A percentile compares a stretch with the other conserved stretches of the same genome.
These are phyloP conservation scores for Thuidium tamariscinum DNA, from an alignment of 225 moss, liverwort and hornwort species.

Conservation along the genomic window DNA sequence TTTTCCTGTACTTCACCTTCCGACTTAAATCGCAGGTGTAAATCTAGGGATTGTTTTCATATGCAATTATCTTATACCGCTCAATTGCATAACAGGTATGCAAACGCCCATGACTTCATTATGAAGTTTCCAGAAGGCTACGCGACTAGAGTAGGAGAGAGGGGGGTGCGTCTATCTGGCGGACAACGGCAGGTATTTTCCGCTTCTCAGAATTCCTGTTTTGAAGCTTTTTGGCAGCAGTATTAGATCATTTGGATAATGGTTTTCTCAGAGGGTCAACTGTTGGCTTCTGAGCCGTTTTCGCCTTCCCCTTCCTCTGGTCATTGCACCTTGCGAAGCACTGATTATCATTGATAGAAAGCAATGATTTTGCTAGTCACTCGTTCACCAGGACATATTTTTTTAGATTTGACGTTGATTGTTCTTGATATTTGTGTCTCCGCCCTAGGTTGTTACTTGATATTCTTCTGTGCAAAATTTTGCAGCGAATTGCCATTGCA, in stretches of 20 bases:
- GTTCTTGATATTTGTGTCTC: not conserved
- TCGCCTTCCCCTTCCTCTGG: not conserved
- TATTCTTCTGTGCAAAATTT: not conserved
- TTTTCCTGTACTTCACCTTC: not conserved
- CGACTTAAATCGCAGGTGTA: not conserved
- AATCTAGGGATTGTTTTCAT: not conserved
- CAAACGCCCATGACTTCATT: conserved; percentile 97
- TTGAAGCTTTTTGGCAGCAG: not conserved
- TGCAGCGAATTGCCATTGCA: conserved; percentile 91
- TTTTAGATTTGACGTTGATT: not conserved
- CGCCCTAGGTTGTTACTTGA: not conserved
- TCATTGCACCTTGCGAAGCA: not conserved
- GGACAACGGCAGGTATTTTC: conserved; percentile 69
- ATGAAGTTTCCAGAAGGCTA: conserved; percentile 94
- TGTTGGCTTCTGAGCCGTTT: not conserved
- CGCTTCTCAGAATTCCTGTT: not conserved
- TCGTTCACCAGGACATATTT: not conserved
- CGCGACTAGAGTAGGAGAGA: conserved; percentile 92
- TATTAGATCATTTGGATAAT: not conserved
- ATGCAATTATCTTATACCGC: not conserved
- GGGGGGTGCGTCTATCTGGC: conserved; percentile 93
- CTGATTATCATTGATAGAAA: not conserved
- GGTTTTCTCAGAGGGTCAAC: not conserved
- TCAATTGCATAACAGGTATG: conserved; percentile 28
- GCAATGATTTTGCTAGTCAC: not conserved